Evolutionary conservation across 2,329 filamentous ascomycete species (phyloP).

Genomic region (Pyrenophora seminiperda): DNA sequence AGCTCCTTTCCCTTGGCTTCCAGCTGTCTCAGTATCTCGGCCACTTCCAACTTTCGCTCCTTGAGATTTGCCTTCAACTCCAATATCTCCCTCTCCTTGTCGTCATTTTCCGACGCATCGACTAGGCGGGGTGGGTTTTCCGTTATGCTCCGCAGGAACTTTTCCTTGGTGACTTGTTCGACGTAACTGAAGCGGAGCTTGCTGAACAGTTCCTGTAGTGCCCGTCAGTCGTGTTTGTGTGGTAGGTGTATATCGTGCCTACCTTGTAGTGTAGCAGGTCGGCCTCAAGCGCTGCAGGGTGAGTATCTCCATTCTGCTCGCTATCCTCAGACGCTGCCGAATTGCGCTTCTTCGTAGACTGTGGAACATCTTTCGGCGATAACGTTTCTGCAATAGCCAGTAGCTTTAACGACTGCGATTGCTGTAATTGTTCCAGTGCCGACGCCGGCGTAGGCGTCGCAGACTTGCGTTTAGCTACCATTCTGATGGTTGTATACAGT

Average conservation of each 20-base stretch:
- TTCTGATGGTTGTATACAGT: constrained; percentile 15
- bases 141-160: constrained; percentile 91
- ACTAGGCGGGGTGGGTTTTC: constrained; percentile 88
- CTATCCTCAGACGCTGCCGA: constrained; percentile 71
- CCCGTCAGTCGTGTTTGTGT: constrained; percentile 7
- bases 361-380: constrained; percentile 56
- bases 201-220: constrained; percentile 79
- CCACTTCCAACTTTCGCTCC: constrained; percentile 78
- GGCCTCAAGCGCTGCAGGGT: constrained; percentile 73
- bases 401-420: constrained; percentile 69
- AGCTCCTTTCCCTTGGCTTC: constrained; percentile 68
- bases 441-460: constrained; percentile 29
- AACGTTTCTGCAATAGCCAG: constrained; percentile 78
- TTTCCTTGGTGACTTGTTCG: constrained; percentile 98
- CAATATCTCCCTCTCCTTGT: constrained; percentile 61
- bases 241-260: constrained; percentile 1
- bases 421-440: constrained; percentile 60
- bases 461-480: constrained; percentile 36
- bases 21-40: constrained; percentile 72
- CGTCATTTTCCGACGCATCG: constrained; percentile 74
- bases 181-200: constrained; percentile 97
- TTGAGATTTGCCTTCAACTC: constrained; percentile 77
- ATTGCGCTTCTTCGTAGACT: constrained; percentile 48
- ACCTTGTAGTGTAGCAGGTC: constrained; percentile 87
- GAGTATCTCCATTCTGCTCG: constrained; percentile 68